Evolutionary conservation across 78 protist species (phyloP), one percentile per base, ranked within the genome.

Genomic region (Cavenderia fasciculata): DNA sequence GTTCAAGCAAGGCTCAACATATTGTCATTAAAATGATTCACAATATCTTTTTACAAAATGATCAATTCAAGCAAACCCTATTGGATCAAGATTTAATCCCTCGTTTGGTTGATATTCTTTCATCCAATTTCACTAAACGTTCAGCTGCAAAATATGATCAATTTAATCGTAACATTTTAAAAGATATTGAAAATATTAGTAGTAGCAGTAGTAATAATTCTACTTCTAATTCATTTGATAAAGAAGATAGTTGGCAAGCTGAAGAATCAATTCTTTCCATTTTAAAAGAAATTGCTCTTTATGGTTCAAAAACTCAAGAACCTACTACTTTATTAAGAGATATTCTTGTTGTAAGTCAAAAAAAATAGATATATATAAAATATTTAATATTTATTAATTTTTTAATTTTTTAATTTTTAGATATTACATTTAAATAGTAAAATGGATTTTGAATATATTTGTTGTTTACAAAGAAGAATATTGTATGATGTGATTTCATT

Each of bases 381-480:
- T n/a, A n/a, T n/a, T n/a, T n/a, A n/a, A n/a, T n/a, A n/a, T n/a
- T n/a, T n/a, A n/a, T n/a, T n/a, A n/a, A n/a, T n/a, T n/a, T n/a
- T n/a, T n/a, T n/a, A n/a, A n/a, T n/a, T n/a, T n/a, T n/a, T n/a
- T n/a, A n/a, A 59, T 34, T 51, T 51, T 51, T 11, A 59, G 21
- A 63, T 87, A 10, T 14, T 87, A 11, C 78, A 68, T 49, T 36
- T 87, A 18, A 87, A 87, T 41, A 74, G 31, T 4, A 71, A 52
- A 46, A 74, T 87, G 86, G 82, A 65, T 16, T 74, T 57, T 36
- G 86, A 77, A 7, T 87, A 87, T 34, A 87, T 63, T 1, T 87
- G 87, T 59, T 75, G 63, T 25, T 41, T 87, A 2, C 85, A 77
- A 63, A 23, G 87, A 33, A 41, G 77, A 33, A 71, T 74, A 2